phyloP scores from a whole-genome alignment of 2,329 filamentous ascomycete genomes.

The Dothistroma septosporum region DNA sequence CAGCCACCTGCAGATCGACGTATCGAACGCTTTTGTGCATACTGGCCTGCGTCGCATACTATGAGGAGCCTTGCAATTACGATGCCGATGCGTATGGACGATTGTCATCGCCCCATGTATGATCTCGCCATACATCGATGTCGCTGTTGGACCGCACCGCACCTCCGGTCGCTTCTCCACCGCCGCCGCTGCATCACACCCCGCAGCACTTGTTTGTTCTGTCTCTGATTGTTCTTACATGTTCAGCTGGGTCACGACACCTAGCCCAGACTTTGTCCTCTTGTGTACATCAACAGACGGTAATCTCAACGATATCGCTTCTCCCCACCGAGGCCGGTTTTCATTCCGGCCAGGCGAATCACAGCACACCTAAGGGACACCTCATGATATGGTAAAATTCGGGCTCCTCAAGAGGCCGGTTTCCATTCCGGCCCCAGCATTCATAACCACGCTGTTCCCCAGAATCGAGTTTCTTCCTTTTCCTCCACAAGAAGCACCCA shows the following conservation, averaged over 20 bases:
- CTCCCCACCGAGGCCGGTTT: constrained; percentile 15
- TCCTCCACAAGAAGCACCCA: constrained; percentile 4
- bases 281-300: too few species aligned
- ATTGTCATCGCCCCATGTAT: too few species aligned
- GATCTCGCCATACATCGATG: not conserved
- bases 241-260: not conserved
- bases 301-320: not conserved
- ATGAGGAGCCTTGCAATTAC: not conserved
- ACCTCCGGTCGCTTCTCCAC: not conserved
- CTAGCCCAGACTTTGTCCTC: not conserved
- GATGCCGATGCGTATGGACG: not conserved
- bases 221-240: not conserved
- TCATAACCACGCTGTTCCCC: constrained; percentile 20
- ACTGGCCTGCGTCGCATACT: not conserved
- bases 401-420: constrained; percentile 4
- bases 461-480: constrained; percentile 18
- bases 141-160: not conserved
- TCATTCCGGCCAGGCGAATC: constrained; percentile 6
- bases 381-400: constrained; percentile 6
- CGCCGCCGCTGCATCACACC: not conserved
- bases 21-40: not conserved
- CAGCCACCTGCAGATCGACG: not conserved
- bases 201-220: not conserved
- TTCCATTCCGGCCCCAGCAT: constrained; percentile 22
- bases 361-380: not conserved